Base-by-base conservation (phyloP, 1,139 yeast species). In the Magnusiomyces suaveolens region DNA sequence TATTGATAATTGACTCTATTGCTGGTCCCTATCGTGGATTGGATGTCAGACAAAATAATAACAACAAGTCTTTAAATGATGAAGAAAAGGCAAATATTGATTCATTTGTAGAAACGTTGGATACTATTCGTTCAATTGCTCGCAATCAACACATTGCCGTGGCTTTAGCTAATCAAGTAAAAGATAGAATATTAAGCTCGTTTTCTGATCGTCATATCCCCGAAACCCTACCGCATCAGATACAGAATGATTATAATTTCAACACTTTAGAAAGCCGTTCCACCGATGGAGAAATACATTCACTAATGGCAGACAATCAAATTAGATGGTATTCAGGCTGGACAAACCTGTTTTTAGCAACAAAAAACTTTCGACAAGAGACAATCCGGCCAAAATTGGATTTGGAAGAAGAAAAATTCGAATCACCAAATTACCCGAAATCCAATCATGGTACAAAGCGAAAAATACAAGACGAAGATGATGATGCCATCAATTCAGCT, bases 81-180 rank as follows among this genome's bases (percentile, higher is more conserved):
- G 21, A 39, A 8, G 44, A 26, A 10, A 39, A 41, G 1, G 36
- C 46, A 1, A 50, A 46, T n/a, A 21, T 41, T 39, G 43, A 39
- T 4, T 14, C 21, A 36, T 21, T 41, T 57, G 54, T 16, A 39
- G 43, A 39, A 18, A 16, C n/a, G 4, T 16, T 39, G 21, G 16
- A 52, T 52, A 77, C 78, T 56, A 67, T 73, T 50, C 24, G 61
- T 82, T 46, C 79, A 81, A 29, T 87, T 41, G 83, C 92, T 0
- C 63, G 64, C 26, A 66, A 72, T 26, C 68, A 72, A 63, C 68
- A 76, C 25, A 65, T 87, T 10, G 87, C 95, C 0, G 68, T 90
- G 0, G 81, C 88, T 0, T 76, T 86, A 1, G 80, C 90, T 0
- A 90, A 90, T 63, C 97, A 90, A 68, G 89, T 90, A 0, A 77